Evolutionary conservation across 306 rosid species (phyloP).

Genomic region (Rubus parviflorus): DNA sequence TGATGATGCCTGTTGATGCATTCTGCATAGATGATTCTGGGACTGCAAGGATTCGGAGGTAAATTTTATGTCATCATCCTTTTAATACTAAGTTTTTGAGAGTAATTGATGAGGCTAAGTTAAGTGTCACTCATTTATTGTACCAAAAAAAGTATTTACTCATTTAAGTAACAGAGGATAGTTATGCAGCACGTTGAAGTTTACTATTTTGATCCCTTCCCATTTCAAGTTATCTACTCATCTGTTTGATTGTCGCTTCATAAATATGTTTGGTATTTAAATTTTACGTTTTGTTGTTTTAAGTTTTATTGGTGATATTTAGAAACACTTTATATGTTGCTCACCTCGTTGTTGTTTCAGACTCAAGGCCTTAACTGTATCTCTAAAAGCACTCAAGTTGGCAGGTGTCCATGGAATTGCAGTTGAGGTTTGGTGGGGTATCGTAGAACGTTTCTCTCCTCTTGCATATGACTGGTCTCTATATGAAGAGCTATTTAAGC

Average conservation of each 20-base stretch:
- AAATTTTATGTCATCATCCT: slow-evolving; percentile 15
- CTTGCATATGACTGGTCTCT: slow-evolving; percentile 34
- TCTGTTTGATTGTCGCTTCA: background rate
- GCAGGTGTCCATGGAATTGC: slow-evolving; percentile 48
- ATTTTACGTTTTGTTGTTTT: background rate
- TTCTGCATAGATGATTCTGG: slow-evolving; percentile 33
- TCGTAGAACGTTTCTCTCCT: slow-evolving; percentile 43
- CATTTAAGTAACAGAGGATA: background rate
- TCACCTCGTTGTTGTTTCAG: slow-evolving; percentile 23
- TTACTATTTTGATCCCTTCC: background rate
- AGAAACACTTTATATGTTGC: slow-evolving; percentile 14
- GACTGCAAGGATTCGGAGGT: slow-evolving; percentile 26
- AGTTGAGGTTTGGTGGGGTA: slow-evolving; percentile 51
- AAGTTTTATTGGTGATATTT: background rate
- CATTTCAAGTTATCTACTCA: background rate
- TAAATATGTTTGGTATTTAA: background rate
- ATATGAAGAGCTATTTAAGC: slow-evolving; percentile 34
- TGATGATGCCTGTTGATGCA: slow-evolving; percentile 38
- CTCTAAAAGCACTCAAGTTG: slow-evolving; percentile 42
- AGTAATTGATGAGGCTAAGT: background rate
- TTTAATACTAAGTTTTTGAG: background rate
- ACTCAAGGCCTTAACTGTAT: slow-evolving; percentile 35
- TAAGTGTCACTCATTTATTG: background rate
- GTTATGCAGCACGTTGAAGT: background rate
- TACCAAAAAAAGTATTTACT: background rate